These are phyloP conservation scores for Gamsiella multidivaricata DNA, from an alignment of 192 early-diverging fungal species.

Conservation along the genomic window DNA sequence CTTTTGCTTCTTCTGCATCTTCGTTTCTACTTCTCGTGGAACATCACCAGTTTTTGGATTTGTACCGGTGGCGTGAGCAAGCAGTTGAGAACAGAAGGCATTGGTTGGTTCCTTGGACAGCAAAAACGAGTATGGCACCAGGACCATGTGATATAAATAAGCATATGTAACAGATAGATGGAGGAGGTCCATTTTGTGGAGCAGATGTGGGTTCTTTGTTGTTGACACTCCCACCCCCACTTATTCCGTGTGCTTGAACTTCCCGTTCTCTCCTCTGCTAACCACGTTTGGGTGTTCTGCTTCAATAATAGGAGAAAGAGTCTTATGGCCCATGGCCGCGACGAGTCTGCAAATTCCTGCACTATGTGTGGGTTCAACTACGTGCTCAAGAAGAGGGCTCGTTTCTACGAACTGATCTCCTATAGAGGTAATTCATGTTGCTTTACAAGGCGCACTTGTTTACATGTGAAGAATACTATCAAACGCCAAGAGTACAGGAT, in stretches of 20 bases:
- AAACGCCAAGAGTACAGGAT: background rate
- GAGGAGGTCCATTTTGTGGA: too few relatives aligned
- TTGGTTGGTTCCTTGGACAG: too few relatives aligned
- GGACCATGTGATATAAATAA: background rate
- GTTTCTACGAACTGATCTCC: constrained; percentile 50
- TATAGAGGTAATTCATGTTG: constrained; percentile 34
- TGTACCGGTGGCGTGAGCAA: too few relatives aligned
- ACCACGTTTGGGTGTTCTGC: background rate
- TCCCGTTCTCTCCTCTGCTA: background rate
- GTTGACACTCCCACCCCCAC: too few relatives aligned
- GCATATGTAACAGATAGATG: too few relatives aligned
- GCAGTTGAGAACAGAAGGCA: too few relatives aligned
- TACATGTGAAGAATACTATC: background rate
- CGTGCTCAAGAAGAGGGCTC: constrained; percentile 49
- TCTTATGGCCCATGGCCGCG: constrained; percentile 47
- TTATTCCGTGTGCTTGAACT: background rate
- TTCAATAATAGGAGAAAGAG: constrained; percentile 41
- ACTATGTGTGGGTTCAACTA: constrained; percentile 57
- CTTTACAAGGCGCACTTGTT: too few relatives aligned
- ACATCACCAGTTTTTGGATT: background rate
- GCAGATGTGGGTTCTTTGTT: too few relatives aligned
- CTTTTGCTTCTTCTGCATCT: background rate
- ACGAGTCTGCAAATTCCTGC: constrained; percentile 48
- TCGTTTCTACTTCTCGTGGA: background rate
- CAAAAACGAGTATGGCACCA: too few relatives aligned